These are phyloP conservation scores for Silybum marianum DNA, from an alignment of 129 eudicot genomes.

Conservation along the genomic window DNA sequence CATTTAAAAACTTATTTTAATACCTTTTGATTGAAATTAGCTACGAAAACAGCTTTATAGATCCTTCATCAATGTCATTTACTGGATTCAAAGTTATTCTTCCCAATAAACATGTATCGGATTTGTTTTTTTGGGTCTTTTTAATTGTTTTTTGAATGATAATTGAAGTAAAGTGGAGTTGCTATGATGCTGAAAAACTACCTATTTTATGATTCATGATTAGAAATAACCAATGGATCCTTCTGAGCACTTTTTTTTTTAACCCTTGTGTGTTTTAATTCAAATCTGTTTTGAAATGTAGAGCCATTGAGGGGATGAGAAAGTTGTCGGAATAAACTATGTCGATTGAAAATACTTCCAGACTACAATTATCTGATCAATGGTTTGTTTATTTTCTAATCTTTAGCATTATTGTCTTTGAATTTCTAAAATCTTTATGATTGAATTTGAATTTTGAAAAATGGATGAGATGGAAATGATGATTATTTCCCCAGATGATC, in stretches of 20 bases:
- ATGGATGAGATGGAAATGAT: conserved; percentile 27
- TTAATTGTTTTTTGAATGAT: no score
- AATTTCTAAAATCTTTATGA: no score
- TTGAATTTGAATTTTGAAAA: no score
- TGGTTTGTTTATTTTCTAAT: no score
- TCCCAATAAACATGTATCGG: no score
- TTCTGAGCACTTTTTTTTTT: conserved; percentile 46
- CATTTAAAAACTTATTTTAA: background rate
- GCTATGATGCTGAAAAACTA: background rate
- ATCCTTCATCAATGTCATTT: no score
- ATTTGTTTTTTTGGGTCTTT: no score
- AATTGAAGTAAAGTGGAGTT: no score
- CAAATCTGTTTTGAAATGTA: background rate
- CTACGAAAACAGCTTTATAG: no score
- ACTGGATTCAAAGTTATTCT: no score
- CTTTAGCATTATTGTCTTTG: no score
- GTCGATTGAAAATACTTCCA: conserved; percentile 56
- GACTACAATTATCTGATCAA: conserved; percentile 72
- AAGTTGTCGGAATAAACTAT: conserved; percentile 38
- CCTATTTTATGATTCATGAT: conserved; percentile 27
- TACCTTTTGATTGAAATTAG: no score
- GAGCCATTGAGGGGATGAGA: conserved; percentile 46
- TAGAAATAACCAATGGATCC: conserved; percentile 71
- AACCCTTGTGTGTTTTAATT: background rate
- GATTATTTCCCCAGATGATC: conserved; percentile 53